A percentile compares a stretch with the other conserved stretches of the same genome.
Conservation (phyloP, 2,329 filamentous ascomycete genomes). For the Davidsoniella eucalypti region DNA sequence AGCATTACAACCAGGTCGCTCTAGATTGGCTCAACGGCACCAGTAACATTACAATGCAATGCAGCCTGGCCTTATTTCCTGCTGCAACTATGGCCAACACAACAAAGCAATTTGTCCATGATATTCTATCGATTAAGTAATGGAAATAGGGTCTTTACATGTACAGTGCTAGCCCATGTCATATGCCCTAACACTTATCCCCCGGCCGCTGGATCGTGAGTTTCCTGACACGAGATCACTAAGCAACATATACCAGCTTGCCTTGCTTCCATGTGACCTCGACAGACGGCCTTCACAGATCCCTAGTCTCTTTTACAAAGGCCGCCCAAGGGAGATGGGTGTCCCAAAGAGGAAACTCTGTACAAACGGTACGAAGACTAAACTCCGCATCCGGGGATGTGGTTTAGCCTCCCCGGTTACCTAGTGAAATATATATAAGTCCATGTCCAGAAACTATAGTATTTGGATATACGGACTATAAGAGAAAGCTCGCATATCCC, state of each 20-base stretch:
- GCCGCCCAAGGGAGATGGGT: background rate
- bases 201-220: background rate
- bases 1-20: background rate
- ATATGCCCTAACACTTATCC: background rate
- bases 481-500: too few relatives aligned
- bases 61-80: too few relatives aligned
- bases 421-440: too few relatives aligned
- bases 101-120: too few relatives aligned
- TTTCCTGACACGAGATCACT: background rate
- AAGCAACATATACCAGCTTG: background rate
- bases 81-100: too few relatives aligned
- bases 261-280: too few relatives aligned
- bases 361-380: background rate
- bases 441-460: too few relatives aligned
- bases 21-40: background rate
- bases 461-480: too few relatives aligned
- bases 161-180: background rate
- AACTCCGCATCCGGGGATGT: conserved; percentile 8
- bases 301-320: background rate
- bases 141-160: background rate
- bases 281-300: too few relatives aligned
- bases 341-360: conserved; percentile 5
- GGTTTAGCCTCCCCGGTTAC: background rate
- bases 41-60: too few relatives aligned
- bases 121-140: background rate